Evolutionary conservation across 2,329 filamentous ascomycete species (phyloP), one percentile per base, ranked within the genome.

Genomic region (Colletotrichum higginsianum): DNA sequence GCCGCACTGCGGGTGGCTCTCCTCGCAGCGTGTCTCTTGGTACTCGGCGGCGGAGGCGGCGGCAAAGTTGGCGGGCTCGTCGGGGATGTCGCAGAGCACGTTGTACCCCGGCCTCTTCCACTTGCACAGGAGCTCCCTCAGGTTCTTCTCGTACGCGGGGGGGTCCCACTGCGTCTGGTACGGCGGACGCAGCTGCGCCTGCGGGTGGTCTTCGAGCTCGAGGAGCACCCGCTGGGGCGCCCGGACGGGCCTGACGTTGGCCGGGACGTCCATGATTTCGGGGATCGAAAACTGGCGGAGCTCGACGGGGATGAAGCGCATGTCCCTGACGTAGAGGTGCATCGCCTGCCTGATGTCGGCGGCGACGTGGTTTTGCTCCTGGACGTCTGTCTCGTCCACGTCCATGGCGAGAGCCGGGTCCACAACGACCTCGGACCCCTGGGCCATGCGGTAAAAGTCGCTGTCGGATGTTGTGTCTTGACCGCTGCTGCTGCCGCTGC

Each of bases 71-170:
- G 49, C 13, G 40, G 66, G 55, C 3, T 53, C 21, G 38, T 74
- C 68, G 62, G 73, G 73, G 38, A 75, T 72, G 56, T 66, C 63
- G 15, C 35, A 38, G 26, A 75, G 66, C 42, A 74, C 61, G 47
- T 75, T 70, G 42, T 46, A 30, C 46, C 50, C 64, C 11, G 74
- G 74, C 13, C 50, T 47, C 49, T 65, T 67, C 70, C 71, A 73
- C 26, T 38, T 65, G 9, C n/a, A 15, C 16, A 75, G 58, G n/a
- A 66, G 67, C 18, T 42, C 49, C 4, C 62, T 61, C 9, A 61
- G 52, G 35, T 50, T 13, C 38, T n/a, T 38, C 6, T 65, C 53
- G 53, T 68, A 57, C 2, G 21, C 60, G 16, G 47, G 23, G 18
- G 38, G 57, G n/a, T 66, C 47, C 38, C 44, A 50, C 38, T 40